Evolutionary conservation across 352 stramenopile species (phyloP).

Genomic region (Globisporangium orthogonon): DNA sequence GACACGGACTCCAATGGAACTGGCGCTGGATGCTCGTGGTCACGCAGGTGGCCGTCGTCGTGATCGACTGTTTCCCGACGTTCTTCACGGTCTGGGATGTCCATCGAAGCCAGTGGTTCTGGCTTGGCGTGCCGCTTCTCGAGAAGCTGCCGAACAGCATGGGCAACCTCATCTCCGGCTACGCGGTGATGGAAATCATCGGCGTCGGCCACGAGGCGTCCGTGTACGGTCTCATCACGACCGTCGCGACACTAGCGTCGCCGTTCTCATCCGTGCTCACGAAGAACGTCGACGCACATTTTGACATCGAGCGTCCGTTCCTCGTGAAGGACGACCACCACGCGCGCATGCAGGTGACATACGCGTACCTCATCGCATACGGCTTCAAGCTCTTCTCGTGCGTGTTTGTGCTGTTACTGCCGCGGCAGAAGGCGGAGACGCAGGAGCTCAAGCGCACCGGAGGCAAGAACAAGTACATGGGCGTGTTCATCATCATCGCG

Average conservation of each 20-base stretch:
- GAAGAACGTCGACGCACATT: slow-evolving; percentile 50
- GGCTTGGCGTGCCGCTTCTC: slow-evolving; percentile 43
- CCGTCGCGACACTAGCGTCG: slow-evolving; percentile 35
- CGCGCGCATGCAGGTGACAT: slow-evolving; percentile 44
- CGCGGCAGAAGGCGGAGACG: slow-evolving; percentile 28
- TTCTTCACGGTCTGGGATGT: slow-evolving; percentile 48
- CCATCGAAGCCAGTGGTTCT: slow-evolving; percentile 59
- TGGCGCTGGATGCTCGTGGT: slow-evolving; percentile 46
- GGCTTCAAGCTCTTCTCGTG: slow-evolving; percentile 46
- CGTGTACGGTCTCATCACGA: slow-evolving; percentile 48
- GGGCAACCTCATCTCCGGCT: slow-evolving; percentile 48
- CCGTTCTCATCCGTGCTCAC: slow-evolving; percentile 40
- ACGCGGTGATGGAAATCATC: slow-evolving; percentile 48
- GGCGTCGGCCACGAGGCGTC: slow-evolving; percentile 44
- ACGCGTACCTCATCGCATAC: slow-evolving; percentile 56
- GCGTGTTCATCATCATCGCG: slow-evolving; percentile 3
- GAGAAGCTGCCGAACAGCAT: slow-evolving; percentile 43
- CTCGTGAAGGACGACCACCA: slow-evolving; percentile 34
- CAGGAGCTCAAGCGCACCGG: slow-evolving; percentile 9
- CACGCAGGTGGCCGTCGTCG: slow-evolving; percentile 14
- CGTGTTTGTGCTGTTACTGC: slow-evolving; percentile 39
- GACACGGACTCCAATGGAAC: slow-evolving; percentile 47
- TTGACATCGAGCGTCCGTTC: slow-evolving; percentile 40
- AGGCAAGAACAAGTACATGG: slow-evolving; percentile 11
- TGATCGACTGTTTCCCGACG: slow-evolving; percentile 38